These are phyloP conservation scores for Aspergillus cristatus DNA, from an alignment of 495 filamentous ascomycete species.

Conservation along the genomic window DNA sequence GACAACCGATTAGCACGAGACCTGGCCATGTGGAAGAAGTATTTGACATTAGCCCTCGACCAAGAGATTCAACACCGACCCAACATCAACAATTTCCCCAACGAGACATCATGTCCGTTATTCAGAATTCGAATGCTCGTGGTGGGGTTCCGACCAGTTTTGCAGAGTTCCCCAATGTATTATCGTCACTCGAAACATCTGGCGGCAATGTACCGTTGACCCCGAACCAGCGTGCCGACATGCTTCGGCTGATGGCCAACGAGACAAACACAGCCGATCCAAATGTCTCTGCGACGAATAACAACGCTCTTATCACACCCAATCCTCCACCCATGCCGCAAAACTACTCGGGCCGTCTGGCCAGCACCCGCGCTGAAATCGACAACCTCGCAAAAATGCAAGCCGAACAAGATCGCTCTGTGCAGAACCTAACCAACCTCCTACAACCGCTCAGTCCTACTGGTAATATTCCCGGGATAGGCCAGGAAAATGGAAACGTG, in stretches of 20 bases:
- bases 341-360: slow-evolving; percentile 41
- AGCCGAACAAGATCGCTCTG: slow-evolving; percentile 58
- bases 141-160: slow-evolving; percentile 39
- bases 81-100: slow-evolving; percentile 27
- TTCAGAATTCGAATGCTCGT: slow-evolving; percentile 68
- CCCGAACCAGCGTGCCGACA: slow-evolving; percentile 64
- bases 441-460: slow-evolving; percentile 72
- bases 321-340: slow-evolving; percentile 50
- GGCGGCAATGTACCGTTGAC: slow-evolving; percentile 60
- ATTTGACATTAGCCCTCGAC: slow-evolving; percentile 32
- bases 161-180: slow-evolving; percentile 63
- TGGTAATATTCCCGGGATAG: slow-evolving; percentile 68
- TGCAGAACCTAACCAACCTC: slow-evolving; percentile 59
- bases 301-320: slow-evolving; percentile 53
- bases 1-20: slow-evolving; percentile 26
- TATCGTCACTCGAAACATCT: slow-evolving; percentile 58
- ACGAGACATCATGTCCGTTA: slow-evolving; percentile 79
- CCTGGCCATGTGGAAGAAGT: slow-evolving; percentile 37
- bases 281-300: slow-evolving; percentile 15
- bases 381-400: slow-evolving; percentile 66
- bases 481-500: slow-evolving; percentile 32
- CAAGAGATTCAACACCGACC: slow-evolving; percentile 13
- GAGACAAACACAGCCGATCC: slow-evolving; percentile 27
- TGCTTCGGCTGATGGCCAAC: slow-evolving; percentile 71
- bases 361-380: slow-evolving; percentile 59